Base-by-base conservation (phyloP, 169 alveolate species). In the Plasmodium coatneyi region DNA sequence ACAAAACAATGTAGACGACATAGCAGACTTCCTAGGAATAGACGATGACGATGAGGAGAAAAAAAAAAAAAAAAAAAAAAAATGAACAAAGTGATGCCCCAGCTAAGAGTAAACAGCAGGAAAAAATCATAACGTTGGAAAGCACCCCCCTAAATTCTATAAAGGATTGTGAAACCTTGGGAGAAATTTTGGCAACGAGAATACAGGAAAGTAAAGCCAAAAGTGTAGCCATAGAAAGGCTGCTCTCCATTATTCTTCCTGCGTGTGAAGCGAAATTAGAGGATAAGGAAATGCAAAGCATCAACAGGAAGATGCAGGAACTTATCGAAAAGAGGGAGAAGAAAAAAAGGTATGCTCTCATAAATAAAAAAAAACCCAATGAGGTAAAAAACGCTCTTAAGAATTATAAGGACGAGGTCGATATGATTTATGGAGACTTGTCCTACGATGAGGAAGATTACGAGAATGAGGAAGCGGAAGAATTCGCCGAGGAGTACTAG, bases 391-490 rank as follows among this genome's bases (percentile, higher is more conserved):
- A 95, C 39, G 78, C 96, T 30, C 76, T 92, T 66, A 94, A 92
- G 71, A 96, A 95, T 94, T 96, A 96, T 87, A 86, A 96, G 92
- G 97, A 96, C 56, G 97, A 96, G 80, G 96, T 96, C 12, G 97
- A 96, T 82, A 95, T 96, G 97, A 93, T 96, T 30, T 96, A 96
- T 89, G 97, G 97, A 0, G 97, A 96, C 25, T 80, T 96, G 19
- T 93, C 96, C 30, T 96, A 96, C 76, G 96, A 84, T 56, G 93
- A 84, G 66, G 93, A 84, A 10, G 93, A 84, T 19, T 84, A 84
- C 41, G 92, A 83, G 7, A 70, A 83, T n/a, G 93, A 84, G 34
- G 93, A 28, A 16, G 92, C 79, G 30, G 92, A 74, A 12, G 84
- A 84, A 12, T 84, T 74, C 22, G 34, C 66, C 79, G 93, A 84